Evolutionary conservation across 345 rosid species (phyloP).

Genomic region (Murraya paniculata): DNA sequence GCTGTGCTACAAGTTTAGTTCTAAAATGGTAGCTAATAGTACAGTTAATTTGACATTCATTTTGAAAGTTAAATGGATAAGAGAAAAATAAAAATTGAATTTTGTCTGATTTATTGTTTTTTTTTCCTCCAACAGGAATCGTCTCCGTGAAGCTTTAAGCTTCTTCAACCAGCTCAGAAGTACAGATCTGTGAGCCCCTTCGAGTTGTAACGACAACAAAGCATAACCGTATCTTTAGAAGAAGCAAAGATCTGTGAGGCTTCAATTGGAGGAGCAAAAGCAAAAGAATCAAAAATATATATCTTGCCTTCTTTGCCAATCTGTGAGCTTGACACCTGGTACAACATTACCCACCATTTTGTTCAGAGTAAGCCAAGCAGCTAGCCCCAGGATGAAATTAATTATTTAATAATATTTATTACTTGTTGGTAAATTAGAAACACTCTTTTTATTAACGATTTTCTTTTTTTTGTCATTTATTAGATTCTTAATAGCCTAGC

Average conservation of each 20-base stretch:
- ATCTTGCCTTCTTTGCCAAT: constrained; percentile 11
- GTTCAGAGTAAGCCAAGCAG: constrained; percentile 35
- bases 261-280: constrained; percentile 10
- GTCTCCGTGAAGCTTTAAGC: constrained; percentile 21
- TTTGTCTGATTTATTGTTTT: constrained; percentile 15
- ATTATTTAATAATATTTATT: not conserved
- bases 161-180: constrained; percentile 8
- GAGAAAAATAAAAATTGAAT: too few species aligned
- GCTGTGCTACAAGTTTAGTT: not conserved
- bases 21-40: not conserved
- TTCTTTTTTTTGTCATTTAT: constrained; percentile 10
- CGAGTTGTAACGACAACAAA: constrained; percentile 11
- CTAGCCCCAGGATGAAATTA: not conserved
- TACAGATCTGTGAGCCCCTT: constrained; percentile 32
- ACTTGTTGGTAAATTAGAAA: constrained; percentile 42
- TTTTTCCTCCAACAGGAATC: constrained; percentile 12
- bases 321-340: constrained; percentile 59
- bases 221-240: constrained; percentile 3
- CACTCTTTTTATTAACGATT: constrained; percentile 30
- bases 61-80: not conserved
- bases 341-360: constrained; percentile 21
- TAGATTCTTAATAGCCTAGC: not conserved
- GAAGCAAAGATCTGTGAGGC: constrained; percentile 28
- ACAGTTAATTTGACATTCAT: constrained; percentile 13
- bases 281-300: not conserved